Conservation (phyloP, 2,329 filamentous ascomycete species). For the Trichoderma simmonsii region DNA sequence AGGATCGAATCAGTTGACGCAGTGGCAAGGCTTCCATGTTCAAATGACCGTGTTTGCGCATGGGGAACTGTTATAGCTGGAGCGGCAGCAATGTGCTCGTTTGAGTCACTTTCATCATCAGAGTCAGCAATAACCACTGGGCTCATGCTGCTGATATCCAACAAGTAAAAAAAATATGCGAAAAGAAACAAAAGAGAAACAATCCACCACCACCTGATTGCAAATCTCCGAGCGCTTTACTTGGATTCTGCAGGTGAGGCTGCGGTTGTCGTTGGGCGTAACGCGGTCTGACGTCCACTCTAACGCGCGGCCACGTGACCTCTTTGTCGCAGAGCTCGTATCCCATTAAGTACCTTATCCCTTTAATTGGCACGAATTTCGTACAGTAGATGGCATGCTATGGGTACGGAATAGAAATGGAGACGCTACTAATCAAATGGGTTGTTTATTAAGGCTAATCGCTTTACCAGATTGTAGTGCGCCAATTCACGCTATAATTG, state of each 20-base stretch:
- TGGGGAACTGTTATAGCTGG: constrained; percentile 10
- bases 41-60: constrained; percentile 24
- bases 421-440: background rate
- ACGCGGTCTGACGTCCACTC: constrained; percentile 8
- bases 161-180: background rate
- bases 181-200: background rate
- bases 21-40: constrained; percentile 30
- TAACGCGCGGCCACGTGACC: constrained; percentile 11
- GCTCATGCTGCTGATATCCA: constrained; percentile 24
- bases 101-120: constrained; percentile 35
- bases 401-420: background rate
- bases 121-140: constrained; percentile 38
- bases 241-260: background rate
- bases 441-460: background rate
- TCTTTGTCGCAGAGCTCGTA: background rate
- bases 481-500: constrained; percentile 31
- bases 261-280: background rate
- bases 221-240: background rate
- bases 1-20: constrained; percentile 48
- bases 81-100: constrained; percentile 23
- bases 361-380: background rate
- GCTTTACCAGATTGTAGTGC: background rate
- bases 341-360: background rate
- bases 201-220: background rate
- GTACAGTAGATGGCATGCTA: background rate